Evolutionary conservation across 352 stramenopile genomes (phyloP).

Genomic region (Pythium dissotocum): DNA sequence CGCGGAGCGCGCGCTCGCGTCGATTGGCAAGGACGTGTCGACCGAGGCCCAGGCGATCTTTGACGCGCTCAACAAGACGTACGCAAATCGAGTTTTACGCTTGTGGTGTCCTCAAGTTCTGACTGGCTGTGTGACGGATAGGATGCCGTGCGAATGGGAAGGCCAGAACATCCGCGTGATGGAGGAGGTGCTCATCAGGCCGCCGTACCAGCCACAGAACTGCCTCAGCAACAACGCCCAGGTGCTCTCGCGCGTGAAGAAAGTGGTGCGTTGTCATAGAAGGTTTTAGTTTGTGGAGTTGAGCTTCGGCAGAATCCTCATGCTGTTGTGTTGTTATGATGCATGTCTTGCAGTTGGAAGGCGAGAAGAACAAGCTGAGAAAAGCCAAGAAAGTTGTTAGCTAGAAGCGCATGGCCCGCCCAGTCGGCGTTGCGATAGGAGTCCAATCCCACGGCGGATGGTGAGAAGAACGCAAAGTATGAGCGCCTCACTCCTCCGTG

Average conservation of each 20-base stretch:
- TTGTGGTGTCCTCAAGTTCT: not conserved
- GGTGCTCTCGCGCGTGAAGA: slow-evolving; percentile 80
- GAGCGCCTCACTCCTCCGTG: not conserved
- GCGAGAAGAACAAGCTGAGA: slow-evolving; percentile 73
- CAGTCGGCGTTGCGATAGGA: not conserved
- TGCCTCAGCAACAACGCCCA: slow-evolving; percentile 74
- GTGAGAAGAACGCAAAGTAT: not conserved
- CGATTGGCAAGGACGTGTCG: slow-evolving; percentile 77
- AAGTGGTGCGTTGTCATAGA: slow-evolving; percentile 58
- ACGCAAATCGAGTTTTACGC: slow-evolving; percentile 18
- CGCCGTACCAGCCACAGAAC: slow-evolving; percentile 79
- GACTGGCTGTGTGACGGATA: slow-evolving; percentile 12
- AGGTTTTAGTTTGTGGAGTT: not conserved
- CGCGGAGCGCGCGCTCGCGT: slow-evolving; percentile 70
- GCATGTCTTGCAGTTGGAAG: slow-evolving; percentile 45
- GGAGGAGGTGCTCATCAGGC: slow-evolving; percentile 83
- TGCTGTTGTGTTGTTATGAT: not conserved
- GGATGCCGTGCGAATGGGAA: slow-evolving; percentile 87
- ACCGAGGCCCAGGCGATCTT: slow-evolving; percentile 80
- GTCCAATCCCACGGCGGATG: not conserved
- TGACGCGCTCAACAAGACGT: slow-evolving; percentile 90
- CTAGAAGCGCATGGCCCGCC: slow-evolving; percentile 11
- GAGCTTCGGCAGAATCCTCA: not conserved
- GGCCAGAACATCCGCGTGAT: slow-evolving; percentile 82
- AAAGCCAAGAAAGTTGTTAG: slow-evolving; percentile 49